phyloP scores from a whole-genome alignment of 441 rosid genomes.

The Aquilaria agallochum region DNA sequence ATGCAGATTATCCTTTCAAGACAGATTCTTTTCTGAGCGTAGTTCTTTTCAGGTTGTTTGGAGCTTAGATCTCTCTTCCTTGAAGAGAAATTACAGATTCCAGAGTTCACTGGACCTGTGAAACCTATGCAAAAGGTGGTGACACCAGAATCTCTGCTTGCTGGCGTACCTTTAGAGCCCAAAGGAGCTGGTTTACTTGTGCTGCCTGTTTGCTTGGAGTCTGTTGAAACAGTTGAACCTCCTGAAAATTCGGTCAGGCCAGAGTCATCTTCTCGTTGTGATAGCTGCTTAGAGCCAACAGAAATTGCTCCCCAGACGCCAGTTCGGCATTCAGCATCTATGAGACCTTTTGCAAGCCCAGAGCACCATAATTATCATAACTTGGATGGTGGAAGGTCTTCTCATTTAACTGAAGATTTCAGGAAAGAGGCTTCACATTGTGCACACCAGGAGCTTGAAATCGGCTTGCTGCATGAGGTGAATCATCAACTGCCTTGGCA shows the following conservation, averaged over 20 bases:
- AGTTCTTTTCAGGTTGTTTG: constrained; percentile 35
- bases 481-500: constrained; percentile 1
- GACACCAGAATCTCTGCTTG: constrained; percentile 21
- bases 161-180: not conserved
- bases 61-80: constrained; percentile 38
- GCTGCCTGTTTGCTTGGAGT: constrained; percentile 10
- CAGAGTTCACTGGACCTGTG: constrained; percentile 19
- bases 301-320: constrained; percentile 80
- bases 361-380: constrained; percentile 27
- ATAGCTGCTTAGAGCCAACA: constrained; percentile 26
- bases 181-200: no score
- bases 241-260: constrained; percentile 15
- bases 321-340: constrained; percentile 26
- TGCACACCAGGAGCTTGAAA: constrained; percentile 41
- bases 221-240: constrained; percentile 15
- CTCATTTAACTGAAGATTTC: constrained; percentile 19
- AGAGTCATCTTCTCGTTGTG: constrained; percentile 10
- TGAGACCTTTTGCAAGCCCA: constrained; percentile 44
- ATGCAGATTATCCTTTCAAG: constrained; percentile 6
- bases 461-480: constrained; percentile 44
- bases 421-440: constrained; percentile 19
- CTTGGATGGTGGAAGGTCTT: constrained; percentile 19
- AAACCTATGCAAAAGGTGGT: constrained; percentile 27
- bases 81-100: constrained; percentile 20
- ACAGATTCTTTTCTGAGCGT: constrained; percentile 18